Evolutionary conservation across 768 basidiomycete genomes (phyloP).

Genomic region (Macrolepiota fuliginosa): DNA sequence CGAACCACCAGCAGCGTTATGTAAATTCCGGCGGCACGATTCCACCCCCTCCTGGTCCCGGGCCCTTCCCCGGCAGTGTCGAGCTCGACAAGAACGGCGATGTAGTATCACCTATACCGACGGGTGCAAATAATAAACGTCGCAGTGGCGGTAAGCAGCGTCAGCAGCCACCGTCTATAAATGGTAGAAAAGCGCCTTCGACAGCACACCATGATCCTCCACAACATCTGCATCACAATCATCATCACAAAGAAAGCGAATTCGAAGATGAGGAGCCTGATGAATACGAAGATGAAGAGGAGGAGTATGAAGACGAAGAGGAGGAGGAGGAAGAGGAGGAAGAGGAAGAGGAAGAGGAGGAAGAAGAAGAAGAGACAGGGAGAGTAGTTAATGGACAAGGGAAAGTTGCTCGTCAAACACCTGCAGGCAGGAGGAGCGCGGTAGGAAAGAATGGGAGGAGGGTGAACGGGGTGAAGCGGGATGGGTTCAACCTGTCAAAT

Average conservation of each 20-base stretch:
- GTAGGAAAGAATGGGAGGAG: slow-evolving; percentile 33
- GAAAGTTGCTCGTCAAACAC: slow-evolving; percentile 22
- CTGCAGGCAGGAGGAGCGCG: slow-evolving; percentile 17
- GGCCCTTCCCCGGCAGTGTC: slow-evolving; percentile 97
- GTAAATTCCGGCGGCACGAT: slow-evolving; percentile 86
- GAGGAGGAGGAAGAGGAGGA: slow-evolving; percentile 47
- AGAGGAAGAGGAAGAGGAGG: slow-evolving; percentile 60
- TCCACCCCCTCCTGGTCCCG: slow-evolving; percentile 92
- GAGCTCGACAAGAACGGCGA: slow-evolving; percentile 91
- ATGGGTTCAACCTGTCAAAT: slow-evolving; percentile 79
- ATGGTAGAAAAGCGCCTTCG: slow-evolving; percentile 16
- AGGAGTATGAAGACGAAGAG: slow-evolving; percentile 38
- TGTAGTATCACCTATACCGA: slow-evolving; percentile 26
- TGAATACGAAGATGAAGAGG: slow-evolving; percentile 39
- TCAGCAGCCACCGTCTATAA: slow-evolving; percentile 17
- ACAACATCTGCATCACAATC: slow-evolving; percentile 39
- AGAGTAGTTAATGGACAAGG: slow-evolving; percentile 33
- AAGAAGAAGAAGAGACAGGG: slow-evolving; percentile 48
- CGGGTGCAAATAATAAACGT: slow-evolving; percentile 17
- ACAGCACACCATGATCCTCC: slow-evolving; percentile 21
- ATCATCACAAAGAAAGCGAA: slow-evolving; percentile 55
- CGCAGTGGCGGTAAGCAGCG: slow-evolving; percentile 21
- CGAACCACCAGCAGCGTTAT: slow-evolving; percentile 96
- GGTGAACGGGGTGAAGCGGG: slow-evolving; percentile 28
- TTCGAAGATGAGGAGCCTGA: slow-evolving; percentile 68